phyloP scores from a whole-genome alignment of 2,329 filamentous ascomycete species.

The Botrytis hyacinthi region DNA sequence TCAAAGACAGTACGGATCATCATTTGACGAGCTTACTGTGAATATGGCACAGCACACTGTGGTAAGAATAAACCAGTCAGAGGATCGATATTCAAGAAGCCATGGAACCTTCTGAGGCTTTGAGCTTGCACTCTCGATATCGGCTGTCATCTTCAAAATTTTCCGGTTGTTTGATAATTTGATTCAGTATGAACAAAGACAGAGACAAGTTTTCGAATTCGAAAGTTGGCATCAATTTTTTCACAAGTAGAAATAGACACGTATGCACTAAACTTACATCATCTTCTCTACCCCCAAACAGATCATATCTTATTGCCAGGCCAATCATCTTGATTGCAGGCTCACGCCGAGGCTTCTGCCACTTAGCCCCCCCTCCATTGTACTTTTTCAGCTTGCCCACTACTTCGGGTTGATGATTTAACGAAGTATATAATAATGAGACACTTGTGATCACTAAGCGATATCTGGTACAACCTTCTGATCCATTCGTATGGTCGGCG shows the following conservation, averaged over 20 bases:
- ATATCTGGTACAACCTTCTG: neutral
- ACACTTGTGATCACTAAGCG: neutral
- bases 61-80: constrained; percentile 23
- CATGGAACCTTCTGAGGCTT: constrained; percentile 12
- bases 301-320: neutral
- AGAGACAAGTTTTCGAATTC: neutral
- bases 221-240: neutral
- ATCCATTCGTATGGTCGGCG: constrained; percentile 2
- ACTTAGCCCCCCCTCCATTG: neutral
- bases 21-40: constrained; percentile 14
- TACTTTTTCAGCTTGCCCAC: constrained; percentile 7
- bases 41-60: constrained; percentile 23
- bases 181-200: neutral
- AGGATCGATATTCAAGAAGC: constrained; percentile 28
- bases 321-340: neutral
- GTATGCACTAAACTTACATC: constrained; percentile 2
- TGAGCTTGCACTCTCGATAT: constrained; percentile 8
- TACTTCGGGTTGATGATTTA: constrained; percentile 3
- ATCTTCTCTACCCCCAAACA: neutral
- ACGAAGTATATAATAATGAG: constrained; percentile 8
- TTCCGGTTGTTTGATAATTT: constrained; percentile 5
- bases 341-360: neutral
- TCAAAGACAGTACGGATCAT: neutral
- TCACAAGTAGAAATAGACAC: constrained; percentile 10
- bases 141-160: constrained; percentile 7